These are phyloP conservation scores for Candida qinlingensis DNA, from an alignment of 805 yeast genomes.

Conservation along the genomic window DNA sequence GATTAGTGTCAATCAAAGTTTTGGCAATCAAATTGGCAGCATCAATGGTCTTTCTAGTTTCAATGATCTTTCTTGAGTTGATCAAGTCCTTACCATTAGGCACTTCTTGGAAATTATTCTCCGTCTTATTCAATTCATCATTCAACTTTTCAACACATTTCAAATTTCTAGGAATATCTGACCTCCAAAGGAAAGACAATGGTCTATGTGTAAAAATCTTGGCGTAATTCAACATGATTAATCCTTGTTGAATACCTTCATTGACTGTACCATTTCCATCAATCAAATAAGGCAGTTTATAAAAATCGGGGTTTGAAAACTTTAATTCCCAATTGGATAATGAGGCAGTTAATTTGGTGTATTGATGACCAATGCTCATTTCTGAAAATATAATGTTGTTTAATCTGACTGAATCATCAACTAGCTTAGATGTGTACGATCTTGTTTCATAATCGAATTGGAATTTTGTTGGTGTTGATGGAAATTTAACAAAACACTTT, in stretches of 20 bases:
- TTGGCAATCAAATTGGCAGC: constrained; percentile 47
- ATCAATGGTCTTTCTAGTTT: constrained; percentile 48
- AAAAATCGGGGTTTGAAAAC: constrained; percentile 38
- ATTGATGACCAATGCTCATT: constrained; percentile 31
- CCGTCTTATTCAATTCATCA: constrained; percentile 24
- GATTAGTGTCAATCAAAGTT: constrained; percentile 41
- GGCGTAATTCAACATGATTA: constrained; percentile 44
- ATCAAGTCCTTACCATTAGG: constrained; percentile 28
- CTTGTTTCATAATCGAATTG: constrained; percentile 43
- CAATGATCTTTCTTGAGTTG: constrained; percentile 42
- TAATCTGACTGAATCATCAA: constrained; percentile 43
- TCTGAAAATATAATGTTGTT: constrained; percentile 41
- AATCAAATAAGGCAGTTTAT: constrained; percentile 38
- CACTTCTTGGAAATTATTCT: constrained; percentile 27
- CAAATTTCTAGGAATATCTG: constrained; percentile 38
- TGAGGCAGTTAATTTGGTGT: constrained; percentile 38
- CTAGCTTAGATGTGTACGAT: constrained; percentile 41
- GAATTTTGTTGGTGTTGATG: constrained; percentile 29
- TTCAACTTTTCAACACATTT: constrained; percentile 27
- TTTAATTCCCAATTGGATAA: constrained; percentile 47
- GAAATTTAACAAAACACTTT: constrained; percentile 34
- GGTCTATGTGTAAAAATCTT: constrained; percentile 53
- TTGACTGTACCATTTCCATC: constrained; percentile 40
- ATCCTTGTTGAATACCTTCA: constrained; percentile 50
- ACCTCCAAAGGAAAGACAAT: constrained; percentile 46